A percentile compares a stretch with the other conserved stretches of the same genome.
Conservation (phyloP, 1,284 basidiomycete species). For the Ceratobasidium sp. region DNA sequence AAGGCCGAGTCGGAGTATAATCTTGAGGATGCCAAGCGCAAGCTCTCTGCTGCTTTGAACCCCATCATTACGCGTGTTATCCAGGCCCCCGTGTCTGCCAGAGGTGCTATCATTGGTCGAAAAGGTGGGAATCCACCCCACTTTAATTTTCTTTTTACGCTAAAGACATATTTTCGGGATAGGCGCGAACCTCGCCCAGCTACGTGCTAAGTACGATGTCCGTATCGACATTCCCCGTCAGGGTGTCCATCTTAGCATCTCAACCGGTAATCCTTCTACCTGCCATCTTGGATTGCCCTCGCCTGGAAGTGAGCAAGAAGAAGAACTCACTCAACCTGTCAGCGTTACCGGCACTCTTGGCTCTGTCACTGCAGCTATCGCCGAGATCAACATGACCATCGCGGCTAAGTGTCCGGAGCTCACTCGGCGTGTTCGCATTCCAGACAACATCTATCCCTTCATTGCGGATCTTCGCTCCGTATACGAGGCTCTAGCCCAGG, state of each 20-base stretch:
- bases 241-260: conserved; percentile 52
- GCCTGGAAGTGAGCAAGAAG: conserved; percentile 66
- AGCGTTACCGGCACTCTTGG: conserved; percentile 88
- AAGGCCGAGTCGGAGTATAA: conserved; percentile 89
- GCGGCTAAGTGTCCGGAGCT: conserved; percentile 82
- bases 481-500: conserved; percentile 72
- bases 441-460: conserved; percentile 87
- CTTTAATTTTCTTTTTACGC: conserved; percentile 36
- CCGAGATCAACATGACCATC: conserved; percentile 86
- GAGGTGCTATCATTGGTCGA: conserved; percentile 90
- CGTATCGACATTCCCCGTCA: conserved; percentile 89
- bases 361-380: conserved; percentile 83
- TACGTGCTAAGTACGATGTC: conserved; percentile 81
- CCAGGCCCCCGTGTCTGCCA: conserved; percentile 88
- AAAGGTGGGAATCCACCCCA: conserved; percentile 81
- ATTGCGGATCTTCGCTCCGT: conserved; percentile 72
- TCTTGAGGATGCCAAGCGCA: conserved; percentile 87
- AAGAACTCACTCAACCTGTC: conserved; percentile 84
- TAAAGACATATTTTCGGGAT: conserved; percentile 15
- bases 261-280: conserved; percentile 64
- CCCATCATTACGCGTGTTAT: conserved; percentile 82
- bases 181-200: conserved; percentile 91
- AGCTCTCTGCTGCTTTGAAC: conserved; percentile 83
- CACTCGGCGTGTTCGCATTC: conserved; percentile 88
- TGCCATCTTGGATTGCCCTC: conserved; percentile 61